phyloP scores from a whole-genome alignment of 129 eudicot genomes.

The Logfia minima region DNA sequence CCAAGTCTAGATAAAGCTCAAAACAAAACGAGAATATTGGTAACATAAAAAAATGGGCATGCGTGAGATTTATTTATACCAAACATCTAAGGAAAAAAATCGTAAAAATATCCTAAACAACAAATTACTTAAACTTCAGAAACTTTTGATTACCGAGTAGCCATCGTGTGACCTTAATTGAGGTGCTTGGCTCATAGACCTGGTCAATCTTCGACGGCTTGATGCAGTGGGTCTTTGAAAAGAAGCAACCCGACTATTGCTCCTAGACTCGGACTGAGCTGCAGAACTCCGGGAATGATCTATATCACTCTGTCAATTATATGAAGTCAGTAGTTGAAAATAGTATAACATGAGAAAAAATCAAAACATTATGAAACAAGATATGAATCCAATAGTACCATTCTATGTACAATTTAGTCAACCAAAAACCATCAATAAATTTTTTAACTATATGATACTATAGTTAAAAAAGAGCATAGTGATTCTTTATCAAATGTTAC shows the following conservation, averaged over 20 bases:
- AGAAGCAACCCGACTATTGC: constrained; percentile 36
- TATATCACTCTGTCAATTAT: constrained; percentile 56
- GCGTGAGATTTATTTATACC: not conserved
- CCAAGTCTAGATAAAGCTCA: not conserved
- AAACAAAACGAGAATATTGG: not conserved
- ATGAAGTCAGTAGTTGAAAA: constrained; percentile 1
- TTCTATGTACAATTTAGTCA: too few species aligned
- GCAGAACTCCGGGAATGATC: constrained; percentile 46
- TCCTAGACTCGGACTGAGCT: constrained; percentile 35
- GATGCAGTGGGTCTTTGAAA: constrained; percentile 48
- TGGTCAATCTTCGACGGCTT: constrained; percentile 51
- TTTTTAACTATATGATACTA: not conserved
- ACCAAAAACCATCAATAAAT: too few species aligned
- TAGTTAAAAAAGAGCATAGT: not conserved
- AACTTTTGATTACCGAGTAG: constrained; percentile 61
- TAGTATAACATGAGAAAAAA: not conserved
- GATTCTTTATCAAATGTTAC: not conserved
- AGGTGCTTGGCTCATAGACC: constrained; percentile 75
- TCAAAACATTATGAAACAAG: constrained; percentile 7
- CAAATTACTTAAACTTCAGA: constrained; percentile 6
- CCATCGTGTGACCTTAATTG: constrained; percentile 59
- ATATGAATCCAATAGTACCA: not conserved
- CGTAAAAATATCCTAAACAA: not conserved
- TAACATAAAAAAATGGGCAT: constrained; percentile 4
- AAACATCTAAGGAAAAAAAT: not conserved